Evolutionary conservation across 768 basidiomycete species (phyloP), one percentile per base, ranked within the genome.

Genomic region (Hortiboletus flavorubellus): DNA sequence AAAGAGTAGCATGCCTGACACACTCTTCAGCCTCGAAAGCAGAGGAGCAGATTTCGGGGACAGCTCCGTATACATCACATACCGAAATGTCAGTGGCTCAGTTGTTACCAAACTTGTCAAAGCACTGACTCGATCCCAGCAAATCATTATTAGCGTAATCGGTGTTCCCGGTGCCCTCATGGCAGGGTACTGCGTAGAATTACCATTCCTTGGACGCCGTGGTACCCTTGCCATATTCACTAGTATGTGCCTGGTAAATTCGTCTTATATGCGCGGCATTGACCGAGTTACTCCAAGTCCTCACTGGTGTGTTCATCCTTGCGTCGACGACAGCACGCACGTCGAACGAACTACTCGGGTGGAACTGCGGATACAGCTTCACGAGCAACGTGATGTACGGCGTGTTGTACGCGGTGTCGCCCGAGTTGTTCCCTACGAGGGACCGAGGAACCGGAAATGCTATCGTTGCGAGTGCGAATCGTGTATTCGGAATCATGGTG

Each of bases 31-130:
- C 65, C 78, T 89, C 31, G 70, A 79, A 18, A 84, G 73, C n/a
- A 77, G 85, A 42, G 89, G 88, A 8, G 82, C 85, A 0, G 68
- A 82, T 48, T 87, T 88, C 49, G 87, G 87, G 2, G 87, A 89
- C 54, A 79, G 82, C 0, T 86, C 85, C 5, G 68, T 83, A 4
- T 82, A 87, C 60, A 85, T 84, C 60, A 87, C 87, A 1, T 91
- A 91, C 60, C 81, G 88, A 18, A 90, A 90, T 54, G 85, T 85
- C 60, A 39, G 64, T 56, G 1, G 15, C 14, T n/a, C 8, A 5
- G 2, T 45, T 23, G 16, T 41, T 15, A 10, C 14, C 21, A 5
- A 11, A 10, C 35, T 4, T 35, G 15, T 58, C 18, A 18, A 48
- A 29, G 30, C 46, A 26, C 58, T 63, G 29, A 70, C 26, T 34